Evolutionary conservation across 2,329 filamentous ascomycete species (phyloP).

Genomic region (Sclerotinia minor): DNA sequence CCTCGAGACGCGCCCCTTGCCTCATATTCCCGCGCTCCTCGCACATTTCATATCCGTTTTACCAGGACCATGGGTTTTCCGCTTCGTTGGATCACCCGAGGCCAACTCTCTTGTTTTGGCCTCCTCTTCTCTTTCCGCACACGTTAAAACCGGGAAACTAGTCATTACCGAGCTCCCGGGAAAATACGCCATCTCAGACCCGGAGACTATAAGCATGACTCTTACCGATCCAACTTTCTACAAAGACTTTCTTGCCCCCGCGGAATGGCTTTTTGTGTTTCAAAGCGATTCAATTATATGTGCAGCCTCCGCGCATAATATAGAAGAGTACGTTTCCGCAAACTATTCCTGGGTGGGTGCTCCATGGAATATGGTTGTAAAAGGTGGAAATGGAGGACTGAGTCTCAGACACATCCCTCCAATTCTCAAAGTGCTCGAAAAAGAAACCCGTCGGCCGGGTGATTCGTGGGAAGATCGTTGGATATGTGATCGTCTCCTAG

Average conservation of each 20-base stretch:
- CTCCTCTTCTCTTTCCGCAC: slow-evolving; percentile 47
- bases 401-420: slow-evolving; percentile 32
- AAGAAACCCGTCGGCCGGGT: slow-evolving; percentile 46
- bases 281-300: slow-evolving; percentile 58
- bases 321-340: slow-evolving; percentile 53
- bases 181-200: slow-evolving; percentile 50
- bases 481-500: slow-evolving; percentile 48
- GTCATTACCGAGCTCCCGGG: slow-evolving; percentile 47
- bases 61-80: slow-evolving; percentile 57
- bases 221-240: slow-evolving; percentile 56
- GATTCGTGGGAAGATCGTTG: slow-evolving; percentile 56
- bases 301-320: slow-evolving; percentile 50
- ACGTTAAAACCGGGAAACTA: slow-evolving; percentile 31
- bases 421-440: slow-evolving; percentile 35
- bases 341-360: slow-evolving; percentile 49
- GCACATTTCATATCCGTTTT: slow-evolving; percentile 57
- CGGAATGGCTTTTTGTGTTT: slow-evolving; percentile 56
- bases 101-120: slow-evolving; percentile 47
- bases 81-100: slow-evolving; percentile 53
- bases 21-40: slow-evolving; percentile 53
- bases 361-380: slow-evolving; percentile 35
- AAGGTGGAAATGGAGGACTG: slow-evolving; percentile 40
- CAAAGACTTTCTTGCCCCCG: slow-evolving; percentile 50
- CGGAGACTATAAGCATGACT: slow-evolving; percentile 51
- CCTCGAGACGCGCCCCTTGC: slow-evolving; percentile 53